These are phyloP conservation scores for Diaporthe sp. DNA, from an alignment of 2,329 filamentous ascomycete genomes.

Conservation along the genomic window DNA sequence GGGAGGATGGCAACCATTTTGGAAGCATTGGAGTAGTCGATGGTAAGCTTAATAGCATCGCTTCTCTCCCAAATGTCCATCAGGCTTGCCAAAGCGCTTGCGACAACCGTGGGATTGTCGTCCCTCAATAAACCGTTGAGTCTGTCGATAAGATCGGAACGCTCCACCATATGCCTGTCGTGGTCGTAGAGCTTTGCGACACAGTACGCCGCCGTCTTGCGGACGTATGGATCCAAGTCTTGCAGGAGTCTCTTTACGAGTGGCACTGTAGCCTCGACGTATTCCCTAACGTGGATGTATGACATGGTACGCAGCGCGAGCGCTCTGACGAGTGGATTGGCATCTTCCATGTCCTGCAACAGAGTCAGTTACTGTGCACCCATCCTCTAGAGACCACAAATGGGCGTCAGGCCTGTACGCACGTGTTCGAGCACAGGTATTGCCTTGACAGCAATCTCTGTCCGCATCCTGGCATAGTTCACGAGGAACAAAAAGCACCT, in stretches of 20 bases:
- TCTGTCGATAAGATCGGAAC: constrained; percentile 90
- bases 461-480: constrained; percentile 95
- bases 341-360: constrained; percentile 88
- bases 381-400: neutral
- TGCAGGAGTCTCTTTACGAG: constrained; percentile 86
- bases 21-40: constrained; percentile 96
- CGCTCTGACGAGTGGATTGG: constrained; percentile 91
- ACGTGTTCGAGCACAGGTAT: constrained; percentile 88
- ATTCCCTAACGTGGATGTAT: constrained; percentile 96
- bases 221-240: constrained; percentile 93
- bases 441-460: constrained; percentile 93
- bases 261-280: constrained; percentile 89
- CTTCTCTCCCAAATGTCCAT: constrained; percentile 99
- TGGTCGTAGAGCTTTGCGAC: constrained; percentile 99
- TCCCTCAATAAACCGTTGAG: constrained; percentile 92
- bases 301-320: constrained; percentile 95
- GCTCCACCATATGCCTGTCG: constrained; percentile 89
- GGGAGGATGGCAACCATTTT: constrained; percentile 97
- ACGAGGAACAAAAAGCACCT: constrained; percentile 99
- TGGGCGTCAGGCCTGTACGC: constrained; percentile 46
- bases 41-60: constrained; percentile 96
- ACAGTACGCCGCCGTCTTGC: constrained; percentile 95
- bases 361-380: constrained; percentile 39
- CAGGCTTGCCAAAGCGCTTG: constrained; percentile 88
- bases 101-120: constrained; percentile 97